Evolutionary conservation across 2,329 filamentous ascomycete genomes (phyloP).

Genomic region (Plectosphaerella sp.): DNA sequence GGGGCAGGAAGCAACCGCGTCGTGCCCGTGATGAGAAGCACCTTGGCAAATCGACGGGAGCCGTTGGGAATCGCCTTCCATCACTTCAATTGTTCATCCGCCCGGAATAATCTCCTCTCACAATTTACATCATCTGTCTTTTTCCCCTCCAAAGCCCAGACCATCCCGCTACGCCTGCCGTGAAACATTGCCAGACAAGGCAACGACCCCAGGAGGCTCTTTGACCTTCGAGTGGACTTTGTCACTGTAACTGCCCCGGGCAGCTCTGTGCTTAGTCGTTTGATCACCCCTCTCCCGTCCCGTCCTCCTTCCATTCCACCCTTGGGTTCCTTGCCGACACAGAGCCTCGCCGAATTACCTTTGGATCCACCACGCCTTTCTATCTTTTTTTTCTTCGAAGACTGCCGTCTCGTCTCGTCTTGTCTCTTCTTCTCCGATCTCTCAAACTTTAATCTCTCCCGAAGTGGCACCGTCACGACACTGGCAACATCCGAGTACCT

Average conservation of each 20-base stretch:
- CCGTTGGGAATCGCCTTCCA: not conserved
- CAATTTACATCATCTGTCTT: not conserved
- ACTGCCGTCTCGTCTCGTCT: not conserved
- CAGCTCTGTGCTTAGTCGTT: not conserved
- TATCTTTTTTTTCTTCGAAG: not conserved
- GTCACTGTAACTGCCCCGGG: not conserved
- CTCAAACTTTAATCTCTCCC: not conserved
- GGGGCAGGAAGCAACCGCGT: not conserved
- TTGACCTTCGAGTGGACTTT: not conserved
- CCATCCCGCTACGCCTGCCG: too few species aligned
- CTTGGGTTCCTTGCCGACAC: not conserved
- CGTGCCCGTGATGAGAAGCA: not conserved
- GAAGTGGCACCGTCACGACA: not conserved
- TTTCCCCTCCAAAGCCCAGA: not conserved
- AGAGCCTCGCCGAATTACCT: not conserved
- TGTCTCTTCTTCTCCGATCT: not conserved
- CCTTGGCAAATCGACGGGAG: not conserved
- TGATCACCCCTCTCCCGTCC: not conserved
- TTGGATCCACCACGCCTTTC: not conserved
- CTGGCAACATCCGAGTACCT: not conserved
- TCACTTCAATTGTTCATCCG: not conserved
- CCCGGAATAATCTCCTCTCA: not conserved
- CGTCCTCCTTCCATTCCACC: not conserved
- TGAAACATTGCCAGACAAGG: not conserved
- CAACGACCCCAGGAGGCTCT: not conserved